These are phyloP conservation scores for Scutellaria minor DNA, from an alignment of 257 asterid genomes.

Conservation along the genomic window DNA sequence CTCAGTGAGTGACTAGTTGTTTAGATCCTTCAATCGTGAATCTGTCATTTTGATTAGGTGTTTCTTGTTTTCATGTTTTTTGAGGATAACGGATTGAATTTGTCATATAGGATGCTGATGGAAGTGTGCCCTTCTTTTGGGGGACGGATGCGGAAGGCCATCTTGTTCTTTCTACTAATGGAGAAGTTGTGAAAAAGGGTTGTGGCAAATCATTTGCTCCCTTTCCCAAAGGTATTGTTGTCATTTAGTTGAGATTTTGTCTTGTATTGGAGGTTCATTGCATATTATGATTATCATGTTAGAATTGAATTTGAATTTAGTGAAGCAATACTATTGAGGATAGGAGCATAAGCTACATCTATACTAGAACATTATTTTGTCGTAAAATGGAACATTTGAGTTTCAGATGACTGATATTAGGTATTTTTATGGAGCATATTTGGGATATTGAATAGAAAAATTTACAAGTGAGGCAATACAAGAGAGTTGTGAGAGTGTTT, in stretches of 20 bases:
- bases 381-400: neutral
- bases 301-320: neutral
- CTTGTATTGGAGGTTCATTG: neutral
- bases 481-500: neutral
- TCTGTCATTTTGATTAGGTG: neutral
- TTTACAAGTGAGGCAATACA: neutral
- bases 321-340: no score
- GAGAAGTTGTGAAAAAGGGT: constrained; percentile 78
- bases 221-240: constrained; percentile 79
- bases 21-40: neutral
- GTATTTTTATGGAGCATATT: no score
- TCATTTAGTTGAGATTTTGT: constrained; percentile 4
- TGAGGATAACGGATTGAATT: neutral
- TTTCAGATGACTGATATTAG: neutral
- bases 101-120: constrained; percentile 67
- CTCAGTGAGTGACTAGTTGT: constrained; percentile 54
- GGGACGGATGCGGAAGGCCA: constrained; percentile 89
- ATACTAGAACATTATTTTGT: neutral
- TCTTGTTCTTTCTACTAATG: constrained; percentile 79
- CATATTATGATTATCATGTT: neutral
- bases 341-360: neutral
- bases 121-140: constrained; percentile 86
- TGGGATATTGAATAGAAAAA: no score
- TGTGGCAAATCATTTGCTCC: constrained; percentile 92
- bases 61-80: neutral